A percentile compares a stretch with the other conserved stretches of the same genome.
phyloP scores from a whole-genome alignment of 768 basidiomycete species.

The Pleurotus giganteus region DNA sequence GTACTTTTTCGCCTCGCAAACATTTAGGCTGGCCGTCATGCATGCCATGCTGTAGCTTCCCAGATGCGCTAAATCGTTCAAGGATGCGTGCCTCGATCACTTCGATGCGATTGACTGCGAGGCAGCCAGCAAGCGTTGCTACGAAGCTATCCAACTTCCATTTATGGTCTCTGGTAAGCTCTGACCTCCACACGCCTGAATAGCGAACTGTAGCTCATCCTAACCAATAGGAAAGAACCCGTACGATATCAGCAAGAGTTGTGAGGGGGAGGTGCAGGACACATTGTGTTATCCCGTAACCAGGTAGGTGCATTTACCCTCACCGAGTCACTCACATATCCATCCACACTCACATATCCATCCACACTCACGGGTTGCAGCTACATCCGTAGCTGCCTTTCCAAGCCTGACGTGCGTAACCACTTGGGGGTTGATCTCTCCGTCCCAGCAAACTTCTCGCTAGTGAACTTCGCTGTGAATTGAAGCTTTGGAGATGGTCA shows the following conservation, averaged over 20 bases:
- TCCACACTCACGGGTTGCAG: too few species aligned
- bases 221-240: constrained; percentile 44
- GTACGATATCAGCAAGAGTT: constrained; percentile 68
- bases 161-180: constrained; percentile 38
- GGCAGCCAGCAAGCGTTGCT: constrained; percentile 63
- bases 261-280: constrained; percentile 44
- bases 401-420: too few species aligned
- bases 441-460: too few species aligned
- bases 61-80: constrained; percentile 58
- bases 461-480: too few species aligned
- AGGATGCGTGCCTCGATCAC: constrained; percentile 54
- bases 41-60: constrained; percentile 70
- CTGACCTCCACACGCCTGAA: neutral
- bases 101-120: constrained; percentile 66
- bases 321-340: too few species aligned
- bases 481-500: too few species aligned
- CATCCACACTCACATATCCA: too few species aligned
- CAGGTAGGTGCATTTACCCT: too few species aligned
- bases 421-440: too few species aligned
- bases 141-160: constrained; percentile 42
- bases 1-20: constrained; percentile 22
- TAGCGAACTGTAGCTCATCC: constrained; percentile 24
- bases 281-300: constrained; percentile 61
- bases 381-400: too few species aligned
- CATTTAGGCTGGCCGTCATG: too few species aligned